A percentile compares a stretch with the other conserved stretches of the same genome.
These are phyloP conservation scores for Fusarium concolor DNA, from an alignment of 2,329 filamentous ascomycete genomes.

Conservation along the genomic window DNA sequence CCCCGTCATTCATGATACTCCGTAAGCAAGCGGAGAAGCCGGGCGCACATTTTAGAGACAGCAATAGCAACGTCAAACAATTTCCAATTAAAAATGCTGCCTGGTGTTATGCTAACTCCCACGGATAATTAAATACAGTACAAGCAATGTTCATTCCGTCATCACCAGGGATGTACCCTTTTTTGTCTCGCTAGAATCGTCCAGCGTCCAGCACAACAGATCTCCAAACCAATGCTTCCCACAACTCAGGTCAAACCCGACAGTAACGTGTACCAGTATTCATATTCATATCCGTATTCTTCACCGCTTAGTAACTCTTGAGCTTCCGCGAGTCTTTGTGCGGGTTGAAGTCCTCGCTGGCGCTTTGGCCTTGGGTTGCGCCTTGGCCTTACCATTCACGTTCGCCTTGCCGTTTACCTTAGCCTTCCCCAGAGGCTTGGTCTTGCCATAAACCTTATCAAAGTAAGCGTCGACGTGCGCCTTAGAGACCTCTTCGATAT, in stretches of 20 bases:
- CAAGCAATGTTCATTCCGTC: conserved; percentile 20
- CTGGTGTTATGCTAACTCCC: background rate
- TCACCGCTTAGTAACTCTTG: conserved; percentile 3
- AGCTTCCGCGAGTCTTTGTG: conserved; percentile 2
- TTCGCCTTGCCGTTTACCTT: background rate
- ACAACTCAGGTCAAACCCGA: background rate
- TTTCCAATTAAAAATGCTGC: background rate
- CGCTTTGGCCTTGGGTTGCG: background rate
- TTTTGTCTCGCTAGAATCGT: background rate
- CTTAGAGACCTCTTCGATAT: conserved; percentile 46
- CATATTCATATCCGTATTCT: background rate
- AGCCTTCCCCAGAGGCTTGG: background rate
- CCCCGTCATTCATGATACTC: background rate
- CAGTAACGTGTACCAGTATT: background rate
- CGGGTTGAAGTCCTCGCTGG: background rate
- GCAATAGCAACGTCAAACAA: too few species aligned
- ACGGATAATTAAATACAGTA: conserved; percentile 3
- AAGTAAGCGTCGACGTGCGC: conserved; percentile 48
- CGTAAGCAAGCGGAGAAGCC: background rate
- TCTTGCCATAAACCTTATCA: conserved; percentile 12
- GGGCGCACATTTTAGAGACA: too few species aligned
- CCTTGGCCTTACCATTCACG: too few species aligned
- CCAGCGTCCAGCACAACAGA: conserved; percentile 3
- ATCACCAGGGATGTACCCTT: background rate
- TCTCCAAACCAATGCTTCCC: background rate